Conservation (phyloP, 2,329 filamentous ascomycete species). For the Pseudogymnoascus sp. region DNA sequence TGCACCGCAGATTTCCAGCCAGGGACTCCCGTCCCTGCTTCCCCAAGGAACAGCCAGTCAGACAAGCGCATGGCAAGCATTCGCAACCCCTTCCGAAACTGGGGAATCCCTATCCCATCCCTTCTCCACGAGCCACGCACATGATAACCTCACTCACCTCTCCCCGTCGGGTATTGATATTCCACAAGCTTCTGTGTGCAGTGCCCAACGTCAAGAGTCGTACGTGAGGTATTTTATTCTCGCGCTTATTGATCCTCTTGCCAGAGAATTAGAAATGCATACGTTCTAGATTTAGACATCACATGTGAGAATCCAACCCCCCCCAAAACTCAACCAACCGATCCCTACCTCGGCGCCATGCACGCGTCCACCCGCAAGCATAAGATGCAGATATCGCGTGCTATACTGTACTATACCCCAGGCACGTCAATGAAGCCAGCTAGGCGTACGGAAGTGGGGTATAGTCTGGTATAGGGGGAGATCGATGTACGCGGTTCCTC, state of each 20-base stretch:
- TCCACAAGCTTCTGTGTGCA: background rate
- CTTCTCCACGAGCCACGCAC: background rate
- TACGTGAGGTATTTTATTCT: background rate
- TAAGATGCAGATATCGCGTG: too few relatives aligned
- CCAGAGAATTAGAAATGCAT: background rate
- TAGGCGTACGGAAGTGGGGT: background rate
- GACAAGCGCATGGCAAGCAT: background rate
- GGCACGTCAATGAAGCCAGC: too few relatives aligned
- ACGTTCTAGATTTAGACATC: background rate
- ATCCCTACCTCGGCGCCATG: background rate
- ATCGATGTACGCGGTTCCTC: background rate
- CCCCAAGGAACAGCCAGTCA: background rate
- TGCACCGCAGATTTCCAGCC: background rate
- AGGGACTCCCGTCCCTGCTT: background rate
- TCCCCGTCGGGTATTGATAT: background rate
- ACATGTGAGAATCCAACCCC: background rate
- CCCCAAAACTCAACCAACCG: background rate
- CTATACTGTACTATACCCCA: too few relatives aligned
- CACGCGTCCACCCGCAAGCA: background rate
- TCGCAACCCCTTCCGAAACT: background rate
- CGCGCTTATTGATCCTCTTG: background rate
- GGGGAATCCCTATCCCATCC: background rate
- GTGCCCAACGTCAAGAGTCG: background rate
- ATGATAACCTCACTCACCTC: background rate
- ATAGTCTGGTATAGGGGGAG: background rate